phyloP scores from a whole-genome alignment of 768 basidiomycete genomes.

The Lenzites betulinus region DNA sequence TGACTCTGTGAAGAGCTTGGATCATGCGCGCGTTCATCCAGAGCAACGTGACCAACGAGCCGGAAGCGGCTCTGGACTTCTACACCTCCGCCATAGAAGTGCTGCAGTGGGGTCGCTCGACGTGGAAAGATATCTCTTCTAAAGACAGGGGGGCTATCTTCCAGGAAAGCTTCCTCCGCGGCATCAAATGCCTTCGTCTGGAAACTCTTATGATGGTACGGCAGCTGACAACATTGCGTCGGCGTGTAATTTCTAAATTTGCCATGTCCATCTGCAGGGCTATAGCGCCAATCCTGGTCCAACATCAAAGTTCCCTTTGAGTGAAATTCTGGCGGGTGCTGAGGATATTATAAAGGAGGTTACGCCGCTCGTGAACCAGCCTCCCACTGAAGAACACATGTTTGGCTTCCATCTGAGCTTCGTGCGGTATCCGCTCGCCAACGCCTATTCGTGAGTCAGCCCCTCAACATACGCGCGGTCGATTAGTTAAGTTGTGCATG shows the following conservation, averaged over 20 bases:
- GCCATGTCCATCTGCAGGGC: background rate
- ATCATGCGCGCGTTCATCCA: slow-evolving; percentile 42
- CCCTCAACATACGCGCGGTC: background rate
- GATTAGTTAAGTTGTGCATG: too few relatives aligned
- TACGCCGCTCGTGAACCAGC: background rate
- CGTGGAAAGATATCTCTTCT: slow-evolving; percentile 40
- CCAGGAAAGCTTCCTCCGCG: slow-evolving; percentile 43
- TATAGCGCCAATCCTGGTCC: background rate
- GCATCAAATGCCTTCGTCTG: slow-evolving; percentile 40
- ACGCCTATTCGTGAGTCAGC: slow-evolving; percentile 3
- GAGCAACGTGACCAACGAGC: slow-evolving; percentile 15
- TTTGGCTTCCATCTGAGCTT: background rate
- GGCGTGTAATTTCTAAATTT: background rate
- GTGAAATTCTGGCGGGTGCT: slow-evolving; percentile 3
- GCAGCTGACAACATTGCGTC: background rate
- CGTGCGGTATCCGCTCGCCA: slow-evolving; percentile 3
- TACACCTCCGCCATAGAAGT: slow-evolving; percentile 41
- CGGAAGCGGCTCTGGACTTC: slow-evolving; percentile 34
- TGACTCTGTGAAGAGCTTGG: slow-evolving; percentile 35
- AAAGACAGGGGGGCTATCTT: slow-evolving; percentile 48
- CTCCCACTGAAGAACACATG: background rate
- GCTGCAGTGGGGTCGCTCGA: slow-evolving; percentile 43
- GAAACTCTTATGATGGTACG: slow-evolving; percentile 38
- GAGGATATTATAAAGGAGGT: background rate
- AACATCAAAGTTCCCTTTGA: background rate